Conservation (phyloP, 2,329 filamentous ascomycete genomes). For the Coniochaeta sp. region DNA sequence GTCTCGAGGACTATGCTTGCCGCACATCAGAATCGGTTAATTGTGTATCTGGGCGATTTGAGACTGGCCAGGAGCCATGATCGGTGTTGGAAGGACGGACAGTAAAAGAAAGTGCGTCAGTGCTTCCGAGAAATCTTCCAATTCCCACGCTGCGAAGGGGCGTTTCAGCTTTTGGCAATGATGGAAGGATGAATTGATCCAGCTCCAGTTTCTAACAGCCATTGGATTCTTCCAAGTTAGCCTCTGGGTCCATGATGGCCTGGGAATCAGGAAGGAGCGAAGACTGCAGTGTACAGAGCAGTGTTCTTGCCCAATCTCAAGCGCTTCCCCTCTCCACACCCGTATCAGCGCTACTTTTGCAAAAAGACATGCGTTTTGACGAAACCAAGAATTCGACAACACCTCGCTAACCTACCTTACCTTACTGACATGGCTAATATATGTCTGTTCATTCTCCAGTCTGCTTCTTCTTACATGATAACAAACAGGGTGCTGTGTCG, state of each 20-base stretch:
- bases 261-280: not conserved
- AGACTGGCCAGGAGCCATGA: slow-evolving; percentile 8
- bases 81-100: slow-evolving; percentile 10
- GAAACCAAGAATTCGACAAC: not conserved
- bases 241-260: slow-evolving; percentile 8
- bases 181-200: slow-evolving; percentile 22
- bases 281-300: too few relatives aligned
- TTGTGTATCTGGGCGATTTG: slow-evolving; percentile 8
- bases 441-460: not conserved
- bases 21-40: slow-evolving; percentile 20
- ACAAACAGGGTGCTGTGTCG: not conserved
- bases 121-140: slow-evolving; percentile 15
- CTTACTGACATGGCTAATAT: not conserved
- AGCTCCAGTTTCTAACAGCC: slow-evolving; percentile 12
- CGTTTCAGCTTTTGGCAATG: slow-evolving; percentile 23
- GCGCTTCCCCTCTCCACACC: slow-evolving; percentile 1
- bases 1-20: slow-evolving; percentile 8
- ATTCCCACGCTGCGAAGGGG: slow-evolving; percentile 11
- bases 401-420: not conserved
- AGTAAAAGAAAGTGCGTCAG: slow-evolving; percentile 15
- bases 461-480: not conserved
- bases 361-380: not conserved
- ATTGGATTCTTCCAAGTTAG: slow-evolving; percentile 20
- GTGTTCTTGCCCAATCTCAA: slow-evolving; percentile 5
- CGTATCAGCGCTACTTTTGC: not conserved